Evolutionary conservation across 345 rosid species (phyloP), one percentile per base, ranked within the genome.

Genomic region (Anacardium occidentale): DNA sequence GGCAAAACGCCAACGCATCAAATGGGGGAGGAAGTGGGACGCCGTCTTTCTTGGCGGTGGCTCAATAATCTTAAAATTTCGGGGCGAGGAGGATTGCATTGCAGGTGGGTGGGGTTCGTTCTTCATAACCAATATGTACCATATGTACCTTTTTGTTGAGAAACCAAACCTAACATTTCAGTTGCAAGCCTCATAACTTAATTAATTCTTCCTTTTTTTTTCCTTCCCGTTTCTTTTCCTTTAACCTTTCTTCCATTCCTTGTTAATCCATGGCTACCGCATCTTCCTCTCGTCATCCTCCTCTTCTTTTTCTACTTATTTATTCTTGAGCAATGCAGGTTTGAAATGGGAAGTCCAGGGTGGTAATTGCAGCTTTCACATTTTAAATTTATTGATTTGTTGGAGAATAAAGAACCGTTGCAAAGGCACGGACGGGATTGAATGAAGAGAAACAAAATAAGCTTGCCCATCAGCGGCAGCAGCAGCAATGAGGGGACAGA

Each of bases 1-100:
- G 83, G 73, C 83, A 75, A 68, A 81, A 81, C 21, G 20, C 75
- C 58, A 78, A 80, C 68, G 53, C 82, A 68, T 48, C 86, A 14
- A 82, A 85, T 74, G 84, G 87, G 59, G 89, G 88, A 82, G 90
- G 89, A 60, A 83, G 79, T 70, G 90, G 84, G 20, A 79, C 86
- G 48, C 77, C 84, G 69, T 83, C 90, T 15, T 85, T 87, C 71
- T 69, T 89, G 75, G 83, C 91, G 75, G 85, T 87, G 88, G 89
- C 87, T 72, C 85, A 85, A 62, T 88, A 67, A 54, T 53, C 74
- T 62, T 37, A 37, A 37, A 37, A 37, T 37, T n/a, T 63, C 73
- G 62, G 22, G 69, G 52, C 1, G 14, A 3, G 32, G 62, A 21
- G 21, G 24, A 17, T 12, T 65, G 69, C 18, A 12, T 12, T 65